Evolutionary conservation across 2,329 filamentous ascomycete species (phyloP), one percentile per base, ranked within the genome.

Genomic region (Epichloe scottii): DNA sequence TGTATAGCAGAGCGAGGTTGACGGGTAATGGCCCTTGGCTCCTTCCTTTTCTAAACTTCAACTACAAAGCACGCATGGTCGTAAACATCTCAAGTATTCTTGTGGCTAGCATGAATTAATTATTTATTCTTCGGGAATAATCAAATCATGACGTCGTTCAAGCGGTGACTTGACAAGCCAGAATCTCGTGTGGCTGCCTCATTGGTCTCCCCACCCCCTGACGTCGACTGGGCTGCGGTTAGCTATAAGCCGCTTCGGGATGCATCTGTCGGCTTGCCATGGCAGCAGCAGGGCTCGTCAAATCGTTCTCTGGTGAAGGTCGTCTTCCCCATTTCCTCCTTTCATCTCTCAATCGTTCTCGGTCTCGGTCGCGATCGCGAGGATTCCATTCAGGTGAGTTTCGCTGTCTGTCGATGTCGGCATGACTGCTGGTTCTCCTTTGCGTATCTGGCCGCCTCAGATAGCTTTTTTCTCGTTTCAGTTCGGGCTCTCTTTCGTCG

Each of bases 401-500:
- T 11, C 68, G 63, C 43, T 68, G 62, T 21, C 73, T 65, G 53
- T 75, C 73, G 35, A 70, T 63, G 53, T 77, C 74, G 23, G 72
- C 71, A 53, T 76, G 73, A 56, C 73, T 76, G 61, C 73, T 75
- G 3, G 74, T 72, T 43, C 74, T 63, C 45, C 72, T 65, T 30
- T 69, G 62, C 14, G 63, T 58, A 1, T 71, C 71, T 1, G 71
- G 66, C n/a, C 71, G 66, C 33, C 66, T 60, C 12, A 68, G 58
- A 54, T 71, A 67, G 26, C 53, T 57, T 34, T 62, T 61, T 7
- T 67, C 66, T 43, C 67, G 64, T 48, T 63, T 58, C 37, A 56
- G 54, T 19, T 58, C 56, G 1, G 59, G 51, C 15, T 66, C 67
- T 35, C 61, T 60, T 8, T 67, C 66, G 17, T 62, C 62, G 14